Conservation (phyloP, 106 monocot genomes). For the Vanilla planifolia region DNA sequence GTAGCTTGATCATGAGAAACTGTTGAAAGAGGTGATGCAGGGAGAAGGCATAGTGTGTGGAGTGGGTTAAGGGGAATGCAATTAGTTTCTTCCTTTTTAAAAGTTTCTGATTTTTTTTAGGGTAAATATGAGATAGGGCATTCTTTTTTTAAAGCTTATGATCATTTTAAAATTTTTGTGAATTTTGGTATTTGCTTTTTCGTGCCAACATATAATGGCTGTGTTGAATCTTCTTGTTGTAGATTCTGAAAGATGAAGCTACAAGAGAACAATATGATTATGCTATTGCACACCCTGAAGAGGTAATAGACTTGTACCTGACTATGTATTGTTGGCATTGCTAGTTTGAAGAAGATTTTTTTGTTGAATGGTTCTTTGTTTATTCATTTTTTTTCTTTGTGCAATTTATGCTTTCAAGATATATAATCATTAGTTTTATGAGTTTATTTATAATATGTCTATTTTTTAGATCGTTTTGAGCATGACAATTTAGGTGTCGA, state of each 20-base stretch:
- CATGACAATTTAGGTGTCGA: no score
- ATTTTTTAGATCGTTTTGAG: no score
- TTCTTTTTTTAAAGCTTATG: neutral
- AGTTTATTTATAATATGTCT: no score
- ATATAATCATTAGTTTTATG: no score
- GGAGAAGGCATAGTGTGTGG: no score
- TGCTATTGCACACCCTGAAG: slow-evolving; percentile 98
- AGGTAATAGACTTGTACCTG: slow-evolving; percentile 43
- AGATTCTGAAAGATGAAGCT: slow-evolving; percentile 94
- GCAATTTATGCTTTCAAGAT: neutral
- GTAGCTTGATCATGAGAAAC: no score
- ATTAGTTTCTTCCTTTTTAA: no score
- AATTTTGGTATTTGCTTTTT: no score
- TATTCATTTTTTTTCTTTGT: neutral
- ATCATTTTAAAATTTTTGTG: no score
- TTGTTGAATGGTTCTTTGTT: neutral
- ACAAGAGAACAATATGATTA: slow-evolving; percentile 97
- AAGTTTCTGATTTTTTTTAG: no score
- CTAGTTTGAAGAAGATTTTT: no score
- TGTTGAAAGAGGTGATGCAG: no score
- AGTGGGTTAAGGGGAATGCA: neutral
- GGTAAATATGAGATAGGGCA: neutral
- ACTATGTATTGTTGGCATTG: neutral
- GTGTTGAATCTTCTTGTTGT: slow-evolving; percentile 11
- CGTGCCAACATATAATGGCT: neutral